Conservation (phyloP, 495 filamentous ascomycete genomes). For the Chaetomium tenue region DNA sequence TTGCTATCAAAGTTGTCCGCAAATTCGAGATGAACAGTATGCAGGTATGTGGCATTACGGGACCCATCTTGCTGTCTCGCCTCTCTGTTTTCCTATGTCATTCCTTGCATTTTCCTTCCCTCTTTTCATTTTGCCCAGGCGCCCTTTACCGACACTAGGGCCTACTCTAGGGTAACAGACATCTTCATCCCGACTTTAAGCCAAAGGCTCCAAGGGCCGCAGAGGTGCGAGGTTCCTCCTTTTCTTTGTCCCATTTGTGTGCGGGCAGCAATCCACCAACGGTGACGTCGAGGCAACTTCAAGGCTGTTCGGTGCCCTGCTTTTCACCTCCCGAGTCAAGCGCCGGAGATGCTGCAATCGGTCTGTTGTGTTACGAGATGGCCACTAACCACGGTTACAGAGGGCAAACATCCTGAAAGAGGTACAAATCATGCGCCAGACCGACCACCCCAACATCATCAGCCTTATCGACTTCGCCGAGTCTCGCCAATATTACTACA, state of each 20-base stretch:
- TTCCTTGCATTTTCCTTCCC: conserved; percentile 17
- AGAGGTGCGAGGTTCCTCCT: conserved; percentile 79
- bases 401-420: conserved; percentile 97
- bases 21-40: conserved; percentile 98
- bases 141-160: conserved; percentile 46
- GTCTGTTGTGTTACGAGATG: background rate
- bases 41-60: conserved; percentile 70
- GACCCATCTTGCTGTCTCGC: conserved; percentile 26
- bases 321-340: conserved; percentile 22
- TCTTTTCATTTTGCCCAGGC: conserved; percentile 24
- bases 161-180: conserved; percentile 68
- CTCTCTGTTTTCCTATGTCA: conserved; percentile 26
- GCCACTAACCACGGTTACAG: conserved; percentile 47
- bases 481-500: conserved; percentile 93
- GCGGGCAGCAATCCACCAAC: conserved; percentile 8
- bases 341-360: conserved; percentile 15
- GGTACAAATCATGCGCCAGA: conserved; percentile 95
- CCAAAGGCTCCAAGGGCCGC: conserved; percentile 83
- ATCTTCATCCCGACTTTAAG: conserved; percentile 92
- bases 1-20: conserved; percentile 96
- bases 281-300: background rate
- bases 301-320: background rate
- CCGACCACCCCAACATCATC: conserved; percentile 94
- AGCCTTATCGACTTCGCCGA: conserved; percentile 92
- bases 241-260: conserved; percentile 36